phyloP scores from a whole-genome alignment of 305 asterid genomes.

The Fraxinus baroniana region DNA sequence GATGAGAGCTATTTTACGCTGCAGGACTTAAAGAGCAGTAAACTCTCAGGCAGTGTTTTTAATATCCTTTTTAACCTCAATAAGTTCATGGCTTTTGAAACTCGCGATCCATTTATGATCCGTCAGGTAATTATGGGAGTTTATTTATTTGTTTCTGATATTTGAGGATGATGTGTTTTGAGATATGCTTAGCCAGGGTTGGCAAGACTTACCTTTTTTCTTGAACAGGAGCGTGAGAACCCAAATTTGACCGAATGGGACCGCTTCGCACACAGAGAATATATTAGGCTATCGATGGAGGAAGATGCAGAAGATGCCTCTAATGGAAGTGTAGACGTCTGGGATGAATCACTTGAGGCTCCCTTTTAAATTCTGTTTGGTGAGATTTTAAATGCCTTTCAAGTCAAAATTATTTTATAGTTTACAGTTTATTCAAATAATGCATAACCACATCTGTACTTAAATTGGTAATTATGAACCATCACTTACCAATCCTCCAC shows the following conservation, averaged over 20 bases:
- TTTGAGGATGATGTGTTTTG: constrained; percentile 15
- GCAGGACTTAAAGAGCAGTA: constrained; percentile 79
- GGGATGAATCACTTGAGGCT: constrained; percentile 99
- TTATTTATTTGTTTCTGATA: constrained; percentile 6
- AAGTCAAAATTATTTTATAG: not conserved
- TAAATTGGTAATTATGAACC: not conserved
- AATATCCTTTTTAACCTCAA: constrained; percentile 96
- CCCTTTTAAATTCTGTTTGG: constrained; percentile 72
- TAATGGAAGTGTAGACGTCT: constrained; percentile 97
- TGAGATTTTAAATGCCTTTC: constrained; percentile 30
- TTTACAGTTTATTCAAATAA: not conserved
- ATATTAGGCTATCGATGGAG: constrained; percentile 99
- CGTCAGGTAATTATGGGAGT: constrained; percentile 67
- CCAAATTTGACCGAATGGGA: constrained; percentile 99
- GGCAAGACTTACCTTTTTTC: constrained; percentile 14
- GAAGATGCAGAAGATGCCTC: constrained; percentile 99
- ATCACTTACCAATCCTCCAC: not conserved
- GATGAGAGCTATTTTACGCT: constrained; percentile 72
- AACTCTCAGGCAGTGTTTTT: constrained; percentile 84
- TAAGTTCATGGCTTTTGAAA: constrained; percentile 98
- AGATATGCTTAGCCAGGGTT: constrained; percentile 7
- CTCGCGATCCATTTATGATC: constrained; percentile 96
- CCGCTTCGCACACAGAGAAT: constrained; percentile 98
- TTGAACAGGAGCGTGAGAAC: constrained; percentile 92
- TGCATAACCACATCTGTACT: not conserved